Conservation (phyloP, 352 stramenopile genomes). For the Pythium rishiriense region DNA sequence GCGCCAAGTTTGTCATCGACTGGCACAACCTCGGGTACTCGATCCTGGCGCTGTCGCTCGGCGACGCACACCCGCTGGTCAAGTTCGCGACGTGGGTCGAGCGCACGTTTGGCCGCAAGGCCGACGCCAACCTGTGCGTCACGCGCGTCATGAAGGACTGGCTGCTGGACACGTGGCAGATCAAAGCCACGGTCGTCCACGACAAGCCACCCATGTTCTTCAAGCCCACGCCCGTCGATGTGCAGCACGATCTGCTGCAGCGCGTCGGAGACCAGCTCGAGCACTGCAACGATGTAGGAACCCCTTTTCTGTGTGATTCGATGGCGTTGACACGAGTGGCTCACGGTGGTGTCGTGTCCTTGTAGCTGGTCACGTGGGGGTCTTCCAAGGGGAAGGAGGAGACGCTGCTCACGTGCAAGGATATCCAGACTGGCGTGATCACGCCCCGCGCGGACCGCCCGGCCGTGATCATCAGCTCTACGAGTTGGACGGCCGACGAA, state of each 20-base stretch:
- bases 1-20: constrained; percentile 96
- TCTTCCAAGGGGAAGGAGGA: constrained; percentile 30
- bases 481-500: constrained; percentile 99
- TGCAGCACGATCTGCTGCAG: constrained; percentile 91
- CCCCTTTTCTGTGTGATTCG: not conserved
- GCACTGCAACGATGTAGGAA: constrained; percentile 74
- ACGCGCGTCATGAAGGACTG: constrained; percentile 95
- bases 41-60: constrained; percentile 90
- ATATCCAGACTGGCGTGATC: constrained; percentile 28
- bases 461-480: constrained; percentile 92
- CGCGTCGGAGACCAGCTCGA: constrained; percentile 70
- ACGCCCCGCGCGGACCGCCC: constrained; percentile 52
- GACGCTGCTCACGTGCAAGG: constrained; percentile 61
- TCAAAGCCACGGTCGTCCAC: constrained; percentile 90
- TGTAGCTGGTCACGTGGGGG: constrained; percentile 27
- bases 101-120: constrained; percentile 87
- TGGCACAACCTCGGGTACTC: constrained; percentile 99
- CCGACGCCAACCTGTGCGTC: constrained; percentile 96
- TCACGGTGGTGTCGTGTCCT: not conserved
- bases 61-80: constrained; percentile 58
- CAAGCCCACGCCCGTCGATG: constrained; percentile 71
- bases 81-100: constrained; percentile 87
- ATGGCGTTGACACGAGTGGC: not conserved
- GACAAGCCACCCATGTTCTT: constrained; percentile 96
- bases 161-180: constrained; percentile 89